Evolutionary conservation across 257 asterid genomes (phyloP), one percentile per base, ranked within the genome.

Genomic region (Gentiana straminea): DNA sequence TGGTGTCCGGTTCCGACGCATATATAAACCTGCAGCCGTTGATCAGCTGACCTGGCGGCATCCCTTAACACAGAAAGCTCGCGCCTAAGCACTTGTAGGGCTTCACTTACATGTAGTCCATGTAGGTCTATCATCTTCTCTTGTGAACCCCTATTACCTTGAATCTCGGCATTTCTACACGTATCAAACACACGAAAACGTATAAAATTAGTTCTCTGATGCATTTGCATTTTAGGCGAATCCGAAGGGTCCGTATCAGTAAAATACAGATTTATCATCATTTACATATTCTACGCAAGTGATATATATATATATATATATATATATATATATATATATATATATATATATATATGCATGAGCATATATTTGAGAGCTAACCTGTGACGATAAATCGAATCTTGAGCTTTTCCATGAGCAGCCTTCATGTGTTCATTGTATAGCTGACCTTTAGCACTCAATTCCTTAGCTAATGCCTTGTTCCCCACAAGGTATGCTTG

Each of bases 1-100:
- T 88, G 99, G 55, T 92, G 99, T 13, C 97, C 99, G 0, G 99
- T 92, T 57, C 99, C 99, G 11, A 92, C 99, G 33, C 99, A 92
- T 59, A 92, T 80, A 79, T 79, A 88, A 36, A 82, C 93, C 32
- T 85, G 94, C 69, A 92, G 59, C 3, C 83, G 81, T 58, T 85
- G 97, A 60, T 80, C 86, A 71, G 85, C 77, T 3, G 85, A 68
- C 63, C 99, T 75, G 50, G 99, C 99, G 37, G 94, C 88, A 38
- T 81, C 85, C 76, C 73, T 79, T 77, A 85, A 64, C 51, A 74
- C 75, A 13, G 91, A 73, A 61, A 92, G 86, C 78, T 92, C 99
- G 8, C 94, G 88, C 74, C 81, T 92, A 38, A 92, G 91, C 66
- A 87, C 89, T 7, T 88, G 94, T 49, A 92, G 80, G 12, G 97